These are phyloP conservation scores for Suillus tomentosus DNA, from an alignment of 768 basidiomycete species.

Conservation along the genomic window DNA sequence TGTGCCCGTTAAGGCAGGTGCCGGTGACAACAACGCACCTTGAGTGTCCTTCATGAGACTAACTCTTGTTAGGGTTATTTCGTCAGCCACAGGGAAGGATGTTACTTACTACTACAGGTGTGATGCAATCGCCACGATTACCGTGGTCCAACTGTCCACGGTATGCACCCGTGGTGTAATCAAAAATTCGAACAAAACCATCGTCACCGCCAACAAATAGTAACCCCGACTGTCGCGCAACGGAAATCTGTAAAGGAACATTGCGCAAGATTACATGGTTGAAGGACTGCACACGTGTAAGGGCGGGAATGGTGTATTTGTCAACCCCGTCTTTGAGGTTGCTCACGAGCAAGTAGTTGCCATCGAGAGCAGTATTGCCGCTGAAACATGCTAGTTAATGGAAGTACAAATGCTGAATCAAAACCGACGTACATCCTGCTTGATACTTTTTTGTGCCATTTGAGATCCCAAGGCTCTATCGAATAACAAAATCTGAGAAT, in stretches of 20 bases:
- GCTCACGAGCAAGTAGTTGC: constrained; percentile 11
- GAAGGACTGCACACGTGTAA: constrained; percentile 3
- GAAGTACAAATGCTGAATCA: too few species aligned
- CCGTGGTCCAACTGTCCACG: background rate
- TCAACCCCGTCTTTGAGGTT: constrained; percentile 15
- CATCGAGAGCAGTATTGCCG: constrained; percentile 9
- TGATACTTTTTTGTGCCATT: constrained; percentile 3
- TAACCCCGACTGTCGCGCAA: constrained; percentile 1
- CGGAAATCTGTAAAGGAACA: constrained; percentile 8
- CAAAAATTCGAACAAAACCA: background rate
- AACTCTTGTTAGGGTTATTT: too few species aligned
- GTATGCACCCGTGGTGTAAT: background rate
- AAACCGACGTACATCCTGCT: background rate
- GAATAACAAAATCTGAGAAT: too few species aligned
- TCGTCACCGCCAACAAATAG: constrained; percentile 14
- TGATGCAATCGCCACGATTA: background rate
- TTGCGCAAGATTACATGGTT: constrained; percentile 12
- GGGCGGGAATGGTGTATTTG: constrained; percentile 6
- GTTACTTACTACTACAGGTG: background rate
- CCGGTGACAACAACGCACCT: too few species aligned
- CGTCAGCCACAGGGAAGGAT: too few species aligned
- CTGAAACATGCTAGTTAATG: constrained; percentile 4
- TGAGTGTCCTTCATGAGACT: too few species aligned
- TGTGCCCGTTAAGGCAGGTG: too few species aligned
- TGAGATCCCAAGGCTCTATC: constrained; percentile 5